Evolutionary conservation across 75 land plant species (phyloP).

Genomic region (Cryptomeria japonica): DNA sequence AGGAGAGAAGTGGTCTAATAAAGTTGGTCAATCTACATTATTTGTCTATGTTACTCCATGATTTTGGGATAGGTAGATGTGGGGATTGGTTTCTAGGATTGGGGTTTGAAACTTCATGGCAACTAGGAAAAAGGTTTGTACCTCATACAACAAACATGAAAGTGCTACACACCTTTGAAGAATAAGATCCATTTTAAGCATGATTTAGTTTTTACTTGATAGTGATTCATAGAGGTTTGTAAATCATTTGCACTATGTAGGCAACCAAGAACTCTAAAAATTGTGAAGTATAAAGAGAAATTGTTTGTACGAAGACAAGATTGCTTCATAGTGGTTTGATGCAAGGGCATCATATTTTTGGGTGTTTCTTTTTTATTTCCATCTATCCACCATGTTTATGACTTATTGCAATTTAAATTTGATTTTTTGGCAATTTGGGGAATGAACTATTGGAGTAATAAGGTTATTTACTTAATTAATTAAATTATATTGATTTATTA

Average conservation of each 20-base stretch:
- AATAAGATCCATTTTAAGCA: not conserved
- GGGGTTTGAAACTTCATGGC: not conserved
- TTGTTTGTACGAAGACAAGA: not conserved
- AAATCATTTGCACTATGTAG: not conserved
- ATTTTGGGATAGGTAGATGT: not conserved
- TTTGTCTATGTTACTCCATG: not conserved
- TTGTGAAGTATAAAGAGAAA: not conserved
- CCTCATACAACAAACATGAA: not conserved
- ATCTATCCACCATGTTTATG: too few relatives aligned
- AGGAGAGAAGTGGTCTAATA: too few relatives aligned
- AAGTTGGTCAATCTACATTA: not conserved
- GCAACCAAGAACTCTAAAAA: not conserved
- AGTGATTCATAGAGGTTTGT: not conserved
- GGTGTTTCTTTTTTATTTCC: too few relatives aligned
- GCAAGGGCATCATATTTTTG: too few relatives aligned
- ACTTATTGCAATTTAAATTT: too few relatives aligned
- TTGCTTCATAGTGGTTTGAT: too few relatives aligned
- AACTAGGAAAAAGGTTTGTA: not conserved
- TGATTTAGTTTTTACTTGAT: not conserved
- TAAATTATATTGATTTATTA: too few relatives aligned
- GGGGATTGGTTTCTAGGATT: not conserved
- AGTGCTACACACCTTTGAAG: not conserved
- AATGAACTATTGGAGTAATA: too few relatives aligned
- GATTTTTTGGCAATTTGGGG: too few relatives aligned
- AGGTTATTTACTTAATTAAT: too few relatives aligned